Conservation (phyloP, 2,329 filamentous ascomycete species). For the Penicillium sp. region DNA sequence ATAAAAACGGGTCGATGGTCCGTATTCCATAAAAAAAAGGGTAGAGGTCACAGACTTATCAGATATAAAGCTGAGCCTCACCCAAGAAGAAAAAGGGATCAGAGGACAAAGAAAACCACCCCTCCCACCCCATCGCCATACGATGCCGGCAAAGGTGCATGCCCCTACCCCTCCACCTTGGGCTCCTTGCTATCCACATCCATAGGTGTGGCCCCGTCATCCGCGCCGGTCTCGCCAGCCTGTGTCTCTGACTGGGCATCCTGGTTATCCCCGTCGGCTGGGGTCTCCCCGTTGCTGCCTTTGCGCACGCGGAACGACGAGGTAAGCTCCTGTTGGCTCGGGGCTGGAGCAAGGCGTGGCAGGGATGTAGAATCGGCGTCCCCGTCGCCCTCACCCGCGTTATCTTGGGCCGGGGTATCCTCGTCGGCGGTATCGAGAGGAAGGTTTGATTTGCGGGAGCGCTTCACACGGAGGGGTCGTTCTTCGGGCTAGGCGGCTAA, state of each 20-base stretch:
- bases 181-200: constrained; percentile 40
- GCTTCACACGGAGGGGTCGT: constrained; percentile 48
- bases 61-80: too few relatives aligned
- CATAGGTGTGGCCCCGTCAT: constrained; percentile 37
- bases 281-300: constrained; percentile 31
- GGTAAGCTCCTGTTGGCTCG: constrained; percentile 39
- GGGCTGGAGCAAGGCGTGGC: constrained; percentile 38
- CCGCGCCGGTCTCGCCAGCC: constrained; percentile 16
- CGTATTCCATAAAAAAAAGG: constrained; percentile 1
- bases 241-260: constrained; percentile 15
- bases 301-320: constrained; percentile 40
- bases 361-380: constrained; percentile 26
- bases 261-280: constrained; percentile 14
- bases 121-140: neutral
- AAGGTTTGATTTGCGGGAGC: constrained; percentile 42
- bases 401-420: constrained; percentile 23
- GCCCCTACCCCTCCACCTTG: constrained; percentile 30
- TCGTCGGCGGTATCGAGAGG: constrained; percentile 30
- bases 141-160: neutral
- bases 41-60: neutral
- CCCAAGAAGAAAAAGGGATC: too few relatives aligned
- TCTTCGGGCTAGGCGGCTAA: constrained; percentile 43
- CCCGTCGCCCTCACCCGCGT: constrained; percentile 22
- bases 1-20: neutral
- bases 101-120: constrained; percentile 1